Evolutionary conservation across 352 stramenopile genomes (phyloP).

Genomic region (Phytophthora idaei): DNA sequence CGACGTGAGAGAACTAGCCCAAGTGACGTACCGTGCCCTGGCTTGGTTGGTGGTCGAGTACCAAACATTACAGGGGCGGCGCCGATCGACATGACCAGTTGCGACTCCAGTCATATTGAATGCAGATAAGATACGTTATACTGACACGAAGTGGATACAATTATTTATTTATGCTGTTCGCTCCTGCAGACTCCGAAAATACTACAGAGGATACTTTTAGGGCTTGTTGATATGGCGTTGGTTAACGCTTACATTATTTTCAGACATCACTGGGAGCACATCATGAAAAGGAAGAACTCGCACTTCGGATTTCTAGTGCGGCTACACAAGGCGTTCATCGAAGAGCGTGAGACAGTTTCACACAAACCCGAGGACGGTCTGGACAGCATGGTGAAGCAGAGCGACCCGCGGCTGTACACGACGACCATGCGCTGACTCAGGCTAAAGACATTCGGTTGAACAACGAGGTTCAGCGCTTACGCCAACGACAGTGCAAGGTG

Average conservation of each 20-base stretch:
- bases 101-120: too few relatives aligned
- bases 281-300: slow-evolving; percentile 4
- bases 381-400: too few relatives aligned
- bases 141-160: too few relatives aligned
- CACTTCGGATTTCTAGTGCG: background rate
- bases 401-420: background rate
- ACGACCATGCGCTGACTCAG: background rate
- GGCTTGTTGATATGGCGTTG: slow-evolving; percentile 5
- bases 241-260: slow-evolving; percentile 9
- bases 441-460: background rate
- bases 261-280: background rate
- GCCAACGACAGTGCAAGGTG: slow-evolving; percentile 7
- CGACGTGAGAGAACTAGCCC: too few relatives aligned
- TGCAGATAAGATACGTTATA: too few relatives aligned
- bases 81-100: too few relatives aligned
- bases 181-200: background rate
- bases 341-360: background rate
- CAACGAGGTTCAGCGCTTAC: background rate
- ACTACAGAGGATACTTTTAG: slow-evolving; percentile 9
- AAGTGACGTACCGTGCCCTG: too few relatives aligned
- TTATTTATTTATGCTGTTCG: too few relatives aligned
- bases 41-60: too few relatives aligned
- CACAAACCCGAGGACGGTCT: background rate
- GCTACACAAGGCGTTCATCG: background rate
- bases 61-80: too few relatives aligned